Evolutionary conservation across 2,329 filamentous ascomycete genomes (phyloP).

Genomic region (Monosporascus ibericus): DNA sequence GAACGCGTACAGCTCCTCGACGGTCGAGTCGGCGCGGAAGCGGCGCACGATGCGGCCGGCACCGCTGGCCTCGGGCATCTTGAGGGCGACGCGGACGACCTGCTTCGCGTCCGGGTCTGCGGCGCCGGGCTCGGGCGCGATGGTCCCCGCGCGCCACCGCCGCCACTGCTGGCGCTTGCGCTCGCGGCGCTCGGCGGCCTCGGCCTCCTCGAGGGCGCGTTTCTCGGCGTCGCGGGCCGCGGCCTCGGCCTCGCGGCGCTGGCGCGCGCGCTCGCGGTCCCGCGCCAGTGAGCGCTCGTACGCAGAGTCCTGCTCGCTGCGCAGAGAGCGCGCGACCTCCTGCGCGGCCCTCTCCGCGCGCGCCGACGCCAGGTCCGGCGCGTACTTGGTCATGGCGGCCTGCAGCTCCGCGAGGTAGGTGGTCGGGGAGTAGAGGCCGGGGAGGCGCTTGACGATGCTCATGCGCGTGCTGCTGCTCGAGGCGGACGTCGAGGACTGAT

Average conservation of each 20-base stretch:
- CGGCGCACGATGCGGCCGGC: conserved; percentile 71
- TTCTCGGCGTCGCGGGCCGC: conserved; percentile 62
- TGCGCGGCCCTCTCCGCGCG: conserved; percentile 75
- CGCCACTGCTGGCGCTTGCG: conserved; percentile 62
- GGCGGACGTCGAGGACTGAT: conserved; percentile 21
- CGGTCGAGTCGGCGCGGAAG: conserved; percentile 61
- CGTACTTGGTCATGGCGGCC: conserved; percentile 66
- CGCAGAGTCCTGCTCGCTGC: conserved; percentile 85
- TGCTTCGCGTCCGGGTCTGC: conserved; percentile 50
- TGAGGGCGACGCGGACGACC: conserved; percentile 64
- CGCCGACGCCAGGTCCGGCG: conserved; percentile 66
- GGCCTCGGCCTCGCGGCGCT: conserved; percentile 69
- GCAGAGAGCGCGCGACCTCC: conserved; percentile 70
- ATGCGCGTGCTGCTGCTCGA: conserved; percentile 66
- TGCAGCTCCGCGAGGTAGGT: conserved; percentile 74
- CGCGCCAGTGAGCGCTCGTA: conserved; percentile 88
- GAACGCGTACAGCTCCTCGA: conserved; percentile 93
- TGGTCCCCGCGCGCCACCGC: conserved; percentile 65
- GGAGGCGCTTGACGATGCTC: conserved; percentile 77
- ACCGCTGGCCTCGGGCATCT: conserved; percentile 53
- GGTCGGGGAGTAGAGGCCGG: conserved; percentile 62
- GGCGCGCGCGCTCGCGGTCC: conserved; percentile 77
- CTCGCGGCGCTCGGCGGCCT: conserved; percentile 48
- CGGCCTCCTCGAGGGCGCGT: conserved; percentile 52
- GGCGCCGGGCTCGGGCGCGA: conserved; percentile 59